Base-by-base conservation (phyloP, 805 yeast species). In the Ogataea methanolica region DNA sequence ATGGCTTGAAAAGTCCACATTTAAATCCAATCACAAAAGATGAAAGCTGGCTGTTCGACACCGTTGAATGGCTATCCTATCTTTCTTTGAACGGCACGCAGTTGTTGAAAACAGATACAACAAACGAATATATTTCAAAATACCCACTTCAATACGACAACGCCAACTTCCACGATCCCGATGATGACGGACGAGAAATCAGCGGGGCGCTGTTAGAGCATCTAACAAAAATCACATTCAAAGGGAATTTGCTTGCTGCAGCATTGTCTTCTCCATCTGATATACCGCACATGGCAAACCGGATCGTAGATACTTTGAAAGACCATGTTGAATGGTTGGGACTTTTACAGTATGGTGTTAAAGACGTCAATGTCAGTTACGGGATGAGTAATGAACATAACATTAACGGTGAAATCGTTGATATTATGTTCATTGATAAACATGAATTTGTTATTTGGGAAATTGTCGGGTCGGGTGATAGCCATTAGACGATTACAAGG, bases 41-140 rank as follows among this genome's bases (percentile, higher is more conserved):
- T 23, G 59, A 56, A 16, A 51, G 49, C 0, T 60, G 62, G 60
- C 43, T 54, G 1, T 29, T 21, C 1, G 56, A 60, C 7, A 53
- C 56, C 0, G 41, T 64, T 7, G 71, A 67, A 37, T 68, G 69
- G 69, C 15, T 66, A 8, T 43, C 66, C 1, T 66, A 62, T 47
- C 58, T 57, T 0, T 41, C 61, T 2, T 42, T 59, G 1, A 48
- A 52, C 16, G 69, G 66, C 1, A 47, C 53, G 3, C 70, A 66
- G 41, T 23, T 66, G 7, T 47, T 50, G 6, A 17, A 51, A 2
- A 43, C 34, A 35, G 59, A 54, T 15, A 54, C 48, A 16, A 53
- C 61, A 7, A 56, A 57, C 26, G 22, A 49, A 0, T 61, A 57
- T 45, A 49, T 67, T 4, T 68, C 69, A 2, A 50, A 44, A 38